Evolutionary conservation across 192 early-diverging fungal species (phyloP).

Genomic region (Martensiomyces pterosporus): DNA sequence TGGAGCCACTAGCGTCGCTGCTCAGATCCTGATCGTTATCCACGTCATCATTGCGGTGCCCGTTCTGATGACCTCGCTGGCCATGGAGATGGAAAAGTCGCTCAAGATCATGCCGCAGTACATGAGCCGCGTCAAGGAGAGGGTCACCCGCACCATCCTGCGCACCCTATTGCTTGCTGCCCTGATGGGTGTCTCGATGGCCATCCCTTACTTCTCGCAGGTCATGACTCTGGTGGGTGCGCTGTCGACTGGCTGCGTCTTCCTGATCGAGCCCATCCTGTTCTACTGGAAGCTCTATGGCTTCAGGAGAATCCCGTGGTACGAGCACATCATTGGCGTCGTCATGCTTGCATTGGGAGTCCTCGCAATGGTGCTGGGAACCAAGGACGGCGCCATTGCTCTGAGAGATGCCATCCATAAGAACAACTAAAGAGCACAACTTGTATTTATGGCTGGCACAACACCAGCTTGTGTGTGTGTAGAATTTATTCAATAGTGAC

Average conservation of each 20-base stretch:
- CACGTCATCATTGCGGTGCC: conserved; percentile 72
- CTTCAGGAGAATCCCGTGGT: conserved; percentile 37
- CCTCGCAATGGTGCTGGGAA: conserved; percentile 8
- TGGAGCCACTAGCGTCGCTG: conserved; percentile 48
- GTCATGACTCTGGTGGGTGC: conserved; percentile 68
- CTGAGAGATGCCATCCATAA: background rate
- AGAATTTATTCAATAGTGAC: too few relatives aligned
- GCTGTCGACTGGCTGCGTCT: conserved; percentile 58
- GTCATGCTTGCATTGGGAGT: conserved; percentile 52
- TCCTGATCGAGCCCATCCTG: conserved; percentile 67
- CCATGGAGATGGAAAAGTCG: conserved; percentile 59
- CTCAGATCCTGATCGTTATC: conserved; percentile 60
- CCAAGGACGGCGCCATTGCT: background rate
- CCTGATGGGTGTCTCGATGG: conserved; percentile 52
- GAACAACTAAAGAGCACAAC: background rate
- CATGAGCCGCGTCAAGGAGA: conserved; percentile 31
- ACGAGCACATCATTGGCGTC: conserved; percentile 47
- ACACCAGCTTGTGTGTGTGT: too few relatives aligned
- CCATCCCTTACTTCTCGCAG: conserved; percentile 66
- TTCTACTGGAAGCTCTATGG: conserved; percentile 64
- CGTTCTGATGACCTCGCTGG: conserved; percentile 60
- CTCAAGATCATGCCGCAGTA: conserved; percentile 52
- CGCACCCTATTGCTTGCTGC: conserved; percentile 49
- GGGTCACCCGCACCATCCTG: conserved; percentile 38
- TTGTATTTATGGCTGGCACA: too few relatives aligned